phyloP scores from a whole-genome alignment of 192 early-diverging fungal genomes.

The Chytriomyces sp. region DNA sequence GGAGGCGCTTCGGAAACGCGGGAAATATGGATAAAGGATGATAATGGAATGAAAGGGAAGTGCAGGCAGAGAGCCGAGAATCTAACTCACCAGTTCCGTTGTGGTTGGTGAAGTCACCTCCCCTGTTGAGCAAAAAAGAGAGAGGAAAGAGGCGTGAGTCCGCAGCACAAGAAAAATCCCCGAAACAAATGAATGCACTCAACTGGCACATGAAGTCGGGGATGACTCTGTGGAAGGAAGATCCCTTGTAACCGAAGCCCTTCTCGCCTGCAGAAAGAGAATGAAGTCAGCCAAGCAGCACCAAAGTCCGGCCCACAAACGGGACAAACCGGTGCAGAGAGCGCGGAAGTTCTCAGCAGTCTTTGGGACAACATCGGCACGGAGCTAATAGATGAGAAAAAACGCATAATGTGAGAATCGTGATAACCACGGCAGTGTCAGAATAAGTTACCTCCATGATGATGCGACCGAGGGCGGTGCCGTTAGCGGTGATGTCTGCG shows the following conservation, averaged over 20 bases:
- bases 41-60: no score
- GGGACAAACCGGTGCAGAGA: conserved; percentile 77
- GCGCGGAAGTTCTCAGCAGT: conserved; percentile 89
- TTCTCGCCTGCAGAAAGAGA: conserved; percentile 58
- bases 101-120: conserved; percentile 68
- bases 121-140: neutral
- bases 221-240: conserved; percentile 88
- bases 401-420: neutral
- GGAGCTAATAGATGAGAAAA: conserved; percentile 34
- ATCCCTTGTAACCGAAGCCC: conserved; percentile 79
- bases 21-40: no score
- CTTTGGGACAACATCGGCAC: conserved; percentile 55
- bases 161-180: no score
- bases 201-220: conserved; percentile 66
- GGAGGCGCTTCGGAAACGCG: neutral
- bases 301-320: conserved; percentile 72
- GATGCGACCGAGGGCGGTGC: conserved; percentile 53
- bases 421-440: neutral
- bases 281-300: conserved; percentile 29
- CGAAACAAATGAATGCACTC: no score
- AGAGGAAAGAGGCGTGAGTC: no score
- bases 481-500: conserved; percentile 70
- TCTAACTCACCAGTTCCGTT: conserved; percentile 71
- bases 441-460: conserved; percentile 55
- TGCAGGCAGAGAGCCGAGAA: no score